phyloP scores from a whole-genome alignment of 306 rosid species.

The Cucurbita maxima region DNA sequence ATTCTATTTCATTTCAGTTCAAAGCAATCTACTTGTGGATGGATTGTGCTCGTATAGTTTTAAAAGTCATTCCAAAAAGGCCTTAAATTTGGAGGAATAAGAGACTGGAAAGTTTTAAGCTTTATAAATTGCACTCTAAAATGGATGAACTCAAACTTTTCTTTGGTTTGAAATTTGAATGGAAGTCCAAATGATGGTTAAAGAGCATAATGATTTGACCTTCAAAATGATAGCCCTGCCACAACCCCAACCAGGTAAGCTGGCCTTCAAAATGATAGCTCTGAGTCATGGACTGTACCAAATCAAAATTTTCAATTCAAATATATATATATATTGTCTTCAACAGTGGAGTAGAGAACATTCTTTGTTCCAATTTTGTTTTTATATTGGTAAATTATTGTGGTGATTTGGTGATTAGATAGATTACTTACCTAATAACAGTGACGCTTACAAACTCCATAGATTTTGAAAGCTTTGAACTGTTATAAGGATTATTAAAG shows the following conservation, averaged over 20 bases:
- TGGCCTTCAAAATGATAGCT: not conserved
- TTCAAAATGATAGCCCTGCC: not conserved
- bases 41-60: not conserved
- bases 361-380: too few relatives aligned
- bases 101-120: not conserved
- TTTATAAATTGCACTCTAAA: not conserved
- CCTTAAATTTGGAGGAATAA: not conserved
- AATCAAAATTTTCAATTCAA: too few relatives aligned
- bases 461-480: not conserved
- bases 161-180: not conserved
- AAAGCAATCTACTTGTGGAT: not conserved
- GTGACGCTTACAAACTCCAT: too few relatives aligned
- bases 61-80: too few relatives aligned
- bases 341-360: not conserved
- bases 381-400: too few relatives aligned
- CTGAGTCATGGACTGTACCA: not conserved
- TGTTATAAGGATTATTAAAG: too few relatives aligned
- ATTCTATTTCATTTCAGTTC: not conserved
- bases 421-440: too few relatives aligned
- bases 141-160: not conserved
- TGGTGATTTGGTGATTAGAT: not conserved
- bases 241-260: not conserved
- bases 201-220: not conserved
- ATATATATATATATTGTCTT: too few relatives aligned
- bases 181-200: not conserved